phyloP scores from a whole-genome alignment of 2,329 filamentous ascomycete species.

The Cucurbitaria berberidis region DNA sequence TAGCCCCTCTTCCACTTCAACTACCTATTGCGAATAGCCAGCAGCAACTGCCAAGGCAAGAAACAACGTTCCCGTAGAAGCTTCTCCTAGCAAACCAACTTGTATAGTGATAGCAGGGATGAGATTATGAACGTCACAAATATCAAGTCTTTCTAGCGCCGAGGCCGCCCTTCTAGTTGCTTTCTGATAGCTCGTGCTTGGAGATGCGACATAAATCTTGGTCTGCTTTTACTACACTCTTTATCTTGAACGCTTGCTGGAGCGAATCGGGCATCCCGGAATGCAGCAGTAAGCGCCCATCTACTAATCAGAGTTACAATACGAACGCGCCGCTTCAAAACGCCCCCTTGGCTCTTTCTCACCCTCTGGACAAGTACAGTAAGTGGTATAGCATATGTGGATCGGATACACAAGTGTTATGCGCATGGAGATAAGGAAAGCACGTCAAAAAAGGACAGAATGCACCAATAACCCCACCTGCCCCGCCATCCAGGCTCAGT shows the following conservation, averaged over 20 bases:
- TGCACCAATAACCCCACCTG: background rate
- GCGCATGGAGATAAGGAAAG: background rate
- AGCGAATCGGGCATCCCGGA: background rate
- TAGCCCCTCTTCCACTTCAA: no score
- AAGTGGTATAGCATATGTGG: background rate
- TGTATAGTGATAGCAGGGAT: no score
- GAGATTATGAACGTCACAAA: no score
- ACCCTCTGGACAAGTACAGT: no score
- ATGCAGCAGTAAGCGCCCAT: background rate
- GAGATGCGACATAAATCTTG: background rate
- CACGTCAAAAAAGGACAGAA: background rate
- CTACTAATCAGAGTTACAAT: background rate
- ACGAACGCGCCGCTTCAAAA: background rate
- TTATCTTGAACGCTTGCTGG: background rate
- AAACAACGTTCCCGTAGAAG: no score
- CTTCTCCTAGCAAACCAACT: no score
- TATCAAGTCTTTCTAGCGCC: no score
- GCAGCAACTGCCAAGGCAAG: no score
- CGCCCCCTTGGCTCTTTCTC: background rate
- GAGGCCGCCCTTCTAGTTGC: background rate
- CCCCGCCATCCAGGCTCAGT: background rate
- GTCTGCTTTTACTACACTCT: no score
- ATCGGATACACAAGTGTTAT: background rate
- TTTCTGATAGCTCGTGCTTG: background rate
- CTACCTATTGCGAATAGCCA: no score